A percentile compares a stretch with the other conserved stretches of the same genome.
These are phyloP conservation scores for Boechera retrofracta DNA, from an alignment of 345 rosid genomes.

Conservation along the genomic window DNA sequence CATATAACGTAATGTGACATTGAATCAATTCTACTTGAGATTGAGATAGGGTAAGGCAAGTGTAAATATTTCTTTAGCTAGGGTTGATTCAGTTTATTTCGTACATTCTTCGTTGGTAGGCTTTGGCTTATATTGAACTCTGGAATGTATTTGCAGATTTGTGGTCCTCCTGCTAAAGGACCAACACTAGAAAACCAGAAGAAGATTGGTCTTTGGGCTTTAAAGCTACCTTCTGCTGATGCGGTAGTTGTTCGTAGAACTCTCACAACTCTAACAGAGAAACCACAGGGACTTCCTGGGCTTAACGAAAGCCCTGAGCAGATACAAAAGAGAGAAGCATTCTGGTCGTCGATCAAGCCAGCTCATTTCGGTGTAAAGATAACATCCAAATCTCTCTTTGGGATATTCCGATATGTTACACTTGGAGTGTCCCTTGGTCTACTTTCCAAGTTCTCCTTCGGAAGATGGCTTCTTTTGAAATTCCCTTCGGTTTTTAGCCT, in stretches of 20 bases:
- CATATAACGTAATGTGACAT: not conserved
- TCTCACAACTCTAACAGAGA: slow-evolving; percentile 63
- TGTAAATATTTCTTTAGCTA: not conserved
- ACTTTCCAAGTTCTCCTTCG: slow-evolving; percentile 56
- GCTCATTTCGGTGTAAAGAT: slow-evolving; percentile 83
- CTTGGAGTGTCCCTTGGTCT: slow-evolving; percentile 71
- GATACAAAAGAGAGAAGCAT: slow-evolving; percentile 59
- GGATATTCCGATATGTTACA: slow-evolving; percentile 52
- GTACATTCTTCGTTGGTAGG: not conserved
- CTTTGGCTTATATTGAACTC: slow-evolving; percentile 6
- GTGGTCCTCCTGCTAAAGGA: slow-evolving; percentile 76
- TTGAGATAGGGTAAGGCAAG: slow-evolving; percentile 5
- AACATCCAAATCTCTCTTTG: slow-evolving; percentile 64
- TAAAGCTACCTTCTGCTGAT: slow-evolving; percentile 88
- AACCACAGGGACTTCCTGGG: slow-evolving; percentile 77
- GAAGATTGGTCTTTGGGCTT: slow-evolving; percentile 77
- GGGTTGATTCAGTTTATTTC: not conserved
- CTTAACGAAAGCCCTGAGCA: slow-evolving; percentile 65
- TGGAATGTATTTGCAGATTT: slow-evolving; percentile 62
- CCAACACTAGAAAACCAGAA: slow-evolving; percentile 67
- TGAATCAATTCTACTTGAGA: slow-evolving; percentile 10
- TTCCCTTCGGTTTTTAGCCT: slow-evolving; percentile 87
- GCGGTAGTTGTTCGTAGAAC: slow-evolving; percentile 79
- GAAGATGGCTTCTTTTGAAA: slow-evolving; percentile 81
- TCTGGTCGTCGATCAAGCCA: slow-evolving; percentile 76